Evolutionary conservation across 2,329 filamentous ascomycete species (phyloP).

Genomic region (Kalmusia sp.): DNA sequence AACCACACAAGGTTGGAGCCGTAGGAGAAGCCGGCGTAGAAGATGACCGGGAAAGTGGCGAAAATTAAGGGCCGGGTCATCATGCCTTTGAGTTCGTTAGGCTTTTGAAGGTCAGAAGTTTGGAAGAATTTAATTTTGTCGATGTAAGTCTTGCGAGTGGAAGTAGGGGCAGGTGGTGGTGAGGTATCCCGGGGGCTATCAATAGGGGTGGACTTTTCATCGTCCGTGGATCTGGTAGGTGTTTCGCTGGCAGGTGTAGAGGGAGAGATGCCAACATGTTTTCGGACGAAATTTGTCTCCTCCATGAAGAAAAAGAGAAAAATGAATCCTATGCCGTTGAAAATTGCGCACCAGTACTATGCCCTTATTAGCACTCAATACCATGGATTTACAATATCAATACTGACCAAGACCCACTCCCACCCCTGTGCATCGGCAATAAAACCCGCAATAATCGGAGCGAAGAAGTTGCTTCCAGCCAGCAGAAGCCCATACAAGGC

Average conservation of each 20-base stretch:
- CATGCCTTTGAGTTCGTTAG: slow-evolving; percentile 35
- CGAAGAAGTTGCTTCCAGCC: slow-evolving; percentile 45
- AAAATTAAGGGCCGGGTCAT: slow-evolving; percentile 31
- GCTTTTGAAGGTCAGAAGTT: slow-evolving; percentile 35
- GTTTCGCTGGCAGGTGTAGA: slow-evolving; percentile 1
- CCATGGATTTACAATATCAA: too few species aligned
- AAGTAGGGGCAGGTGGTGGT: not conserved
- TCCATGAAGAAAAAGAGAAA: slow-evolving; percentile 67
- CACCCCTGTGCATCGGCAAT: slow-evolving; percentile 46
- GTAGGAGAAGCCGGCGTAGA: slow-evolving; percentile 50
- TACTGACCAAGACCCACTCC: slow-evolving; percentile 39
- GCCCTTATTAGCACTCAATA: not conserved
- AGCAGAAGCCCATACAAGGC: slow-evolving; percentile 42
- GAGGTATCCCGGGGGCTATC: not conserved
- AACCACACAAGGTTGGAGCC: slow-evolving; percentile 51
- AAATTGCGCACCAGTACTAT: slow-evolving; percentile 62
- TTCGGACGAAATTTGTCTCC: slow-evolving; percentile 61
- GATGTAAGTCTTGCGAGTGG: slow-evolving; percentile 36
- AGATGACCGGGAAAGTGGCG: slow-evolving; percentile 44
- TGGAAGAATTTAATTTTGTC: slow-evolving; percentile 43
- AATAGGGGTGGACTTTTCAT: slow-evolving; percentile 15
- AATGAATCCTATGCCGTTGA: slow-evolving; percentile 57
- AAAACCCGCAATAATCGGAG: slow-evolving; percentile 45
- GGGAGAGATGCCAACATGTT: not conserved
- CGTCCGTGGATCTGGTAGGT: slow-evolving; percentile 3